phyloP scores from a whole-genome alignment of 306 rosid species.

The Astragalus glycyphyllos region DNA sequence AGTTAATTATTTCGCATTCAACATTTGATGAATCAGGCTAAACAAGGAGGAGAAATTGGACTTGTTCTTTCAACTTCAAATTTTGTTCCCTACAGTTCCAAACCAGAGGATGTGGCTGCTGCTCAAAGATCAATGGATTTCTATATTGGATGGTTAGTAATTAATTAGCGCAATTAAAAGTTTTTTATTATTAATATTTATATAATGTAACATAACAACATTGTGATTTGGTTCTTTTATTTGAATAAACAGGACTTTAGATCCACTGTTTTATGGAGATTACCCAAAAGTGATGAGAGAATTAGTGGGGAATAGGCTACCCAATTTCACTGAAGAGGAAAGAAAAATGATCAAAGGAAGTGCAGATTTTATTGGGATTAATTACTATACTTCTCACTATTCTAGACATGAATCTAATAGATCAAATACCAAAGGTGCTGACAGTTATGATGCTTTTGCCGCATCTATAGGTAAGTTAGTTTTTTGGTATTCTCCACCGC shows the following conservation, averaged over 20 bases:
- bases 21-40: no score
- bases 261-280: conserved; percentile 41
- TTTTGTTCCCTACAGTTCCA: conserved; percentile 41
- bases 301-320: conserved; percentile 44
- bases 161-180: not conserved
- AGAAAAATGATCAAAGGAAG: conserved; percentile 39
- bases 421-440: not conserved
- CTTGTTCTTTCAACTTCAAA: conserved; percentile 38
- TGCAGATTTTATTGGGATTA: conserved; percentile 45
- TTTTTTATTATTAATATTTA: no score
- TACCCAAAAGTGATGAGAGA: conserved; percentile 49
- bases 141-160: conserved; percentile 50
- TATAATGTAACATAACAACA: not conserved
- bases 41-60: conserved; percentile 55
- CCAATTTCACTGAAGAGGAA: conserved; percentile 42
- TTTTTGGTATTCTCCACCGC: no score
- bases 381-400: conserved; percentile 48
- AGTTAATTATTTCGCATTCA: no score
- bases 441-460: conserved; percentile 27
- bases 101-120: conserved; percentile 48
- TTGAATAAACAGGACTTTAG: conserved; percentile 40
- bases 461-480: conserved; percentile 7
- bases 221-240: not conserved
- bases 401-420: conserved; percentile 29
- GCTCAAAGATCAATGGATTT: conserved; percentile 47